phyloP scores from a whole-genome alignment of 192 early-diverging fungal species.

The Powellomyces hirtus region DNA sequence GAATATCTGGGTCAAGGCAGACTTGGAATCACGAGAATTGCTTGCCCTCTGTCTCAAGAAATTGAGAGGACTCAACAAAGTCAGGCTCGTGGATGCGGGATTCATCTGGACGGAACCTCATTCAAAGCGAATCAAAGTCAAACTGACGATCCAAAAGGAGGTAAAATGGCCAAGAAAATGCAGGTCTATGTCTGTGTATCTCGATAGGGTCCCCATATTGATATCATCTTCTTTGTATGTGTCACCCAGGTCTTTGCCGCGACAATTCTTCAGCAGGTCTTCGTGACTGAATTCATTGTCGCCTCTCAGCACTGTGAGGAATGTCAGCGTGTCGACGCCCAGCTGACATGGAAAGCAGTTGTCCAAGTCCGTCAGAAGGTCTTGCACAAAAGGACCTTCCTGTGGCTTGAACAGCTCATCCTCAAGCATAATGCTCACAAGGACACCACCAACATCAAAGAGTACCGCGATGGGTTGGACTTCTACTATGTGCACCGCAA shows the following conservation, averaged over 20 bases:
- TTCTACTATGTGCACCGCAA: slow-evolving; percentile 89
- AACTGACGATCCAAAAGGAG: slow-evolving; percentile 99
- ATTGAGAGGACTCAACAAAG: slow-evolving; percentile 86
- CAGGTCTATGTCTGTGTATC: background rate
- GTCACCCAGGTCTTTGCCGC: slow-evolving; percentile 72
- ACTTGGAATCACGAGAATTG: slow-evolving; percentile 88
- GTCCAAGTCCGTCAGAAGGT: slow-evolving; percentile 98
- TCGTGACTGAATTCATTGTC: slow-evolving; percentile 94
- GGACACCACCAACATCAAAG: slow-evolving; percentile 98
- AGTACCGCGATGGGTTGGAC: slow-evolving; percentile 93
- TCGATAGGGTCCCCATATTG: background rate
- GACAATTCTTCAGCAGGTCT: slow-evolving; percentile 94
- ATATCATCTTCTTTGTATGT: background rate
- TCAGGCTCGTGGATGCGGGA: slow-evolving; percentile 92
- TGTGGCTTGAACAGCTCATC: slow-evolving; percentile 97
- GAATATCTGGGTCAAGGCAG: slow-evolving; percentile 81
- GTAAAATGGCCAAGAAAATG: slow-evolving; percentile 28
- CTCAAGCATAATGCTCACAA: slow-evolving; percentile 96
- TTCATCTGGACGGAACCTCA: slow-evolving; percentile 98
- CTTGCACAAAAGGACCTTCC: slow-evolving; percentile 95
- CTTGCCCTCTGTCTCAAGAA: slow-evolving; percentile 91
- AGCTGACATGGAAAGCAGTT: slow-evolving; percentile 97
- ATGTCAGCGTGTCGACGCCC: slow-evolving; percentile 91
- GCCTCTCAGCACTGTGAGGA: slow-evolving; percentile 91
- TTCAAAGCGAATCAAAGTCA: slow-evolving; percentile 91